Conservation (phyloP, 2,329 filamentous ascomycete genomes). For the Chaetomiaceae sp. region DNA sequence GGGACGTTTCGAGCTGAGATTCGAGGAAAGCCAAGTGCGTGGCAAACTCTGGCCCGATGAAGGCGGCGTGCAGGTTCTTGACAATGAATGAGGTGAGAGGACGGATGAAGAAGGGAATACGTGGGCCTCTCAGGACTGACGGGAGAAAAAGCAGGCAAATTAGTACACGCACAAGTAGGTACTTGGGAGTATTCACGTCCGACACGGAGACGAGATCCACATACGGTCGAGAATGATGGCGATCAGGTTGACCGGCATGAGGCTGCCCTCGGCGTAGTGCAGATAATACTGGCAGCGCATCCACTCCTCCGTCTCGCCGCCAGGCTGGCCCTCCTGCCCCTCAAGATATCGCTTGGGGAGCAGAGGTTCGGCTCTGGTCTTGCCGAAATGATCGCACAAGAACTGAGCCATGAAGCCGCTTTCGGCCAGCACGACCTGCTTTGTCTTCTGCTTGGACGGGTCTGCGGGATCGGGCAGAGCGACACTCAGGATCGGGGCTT, state of each 20-base stretch:
- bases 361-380: constrained; percentile 38
- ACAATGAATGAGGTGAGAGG: constrained; percentile 42
- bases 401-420: constrained; percentile 76
- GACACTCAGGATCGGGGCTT: constrained; percentile 69
- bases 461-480: constrained; percentile 24
- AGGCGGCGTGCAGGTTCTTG: constrained; percentile 32
- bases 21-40: constrained; percentile 42
- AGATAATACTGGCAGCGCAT: constrained; percentile 59
- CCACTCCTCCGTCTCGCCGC: constrained; percentile 53
- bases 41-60: constrained; percentile 40
- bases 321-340: constrained; percentile 46
- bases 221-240: constrained; percentile 50
- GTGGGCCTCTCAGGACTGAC: constrained; percentile 37
- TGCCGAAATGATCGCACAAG: constrained; percentile 56
- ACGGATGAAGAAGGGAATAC: constrained; percentile 46
- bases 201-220: too few species aligned
- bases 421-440: constrained; percentile 63
- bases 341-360: constrained; percentile 45
- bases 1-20: constrained; percentile 38
- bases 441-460: constrained; percentile 24
- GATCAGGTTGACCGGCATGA: constrained; percentile 66
- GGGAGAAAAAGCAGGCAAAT: not conserved
- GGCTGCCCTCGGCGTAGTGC: constrained; percentile 76
- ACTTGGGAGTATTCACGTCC: too few species aligned
- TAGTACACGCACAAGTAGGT: not conserved